A percentile compares a stretch with the other conserved stretches of the same genome.
phyloP scores from a whole-genome alignment of 306 rosid species.

The Inga laurina region DNA sequence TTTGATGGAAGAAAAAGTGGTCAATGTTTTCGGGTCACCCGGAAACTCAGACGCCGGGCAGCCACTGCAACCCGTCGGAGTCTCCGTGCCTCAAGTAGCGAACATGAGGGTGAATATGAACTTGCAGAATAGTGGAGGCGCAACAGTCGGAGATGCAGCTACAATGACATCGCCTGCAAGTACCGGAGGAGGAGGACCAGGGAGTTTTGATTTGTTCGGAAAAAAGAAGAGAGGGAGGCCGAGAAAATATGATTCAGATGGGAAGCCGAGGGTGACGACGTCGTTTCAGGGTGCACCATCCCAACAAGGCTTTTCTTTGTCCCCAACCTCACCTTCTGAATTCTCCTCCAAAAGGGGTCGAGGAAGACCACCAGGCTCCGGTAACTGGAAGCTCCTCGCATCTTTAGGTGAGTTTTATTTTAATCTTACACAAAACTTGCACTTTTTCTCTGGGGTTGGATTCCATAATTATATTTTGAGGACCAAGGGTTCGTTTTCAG shows the following conservation, averaged over 20 bases:
- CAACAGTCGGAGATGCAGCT: neutral
- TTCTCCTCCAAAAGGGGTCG: constrained; percentile 59
- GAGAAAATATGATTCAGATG: constrained; percentile 75
- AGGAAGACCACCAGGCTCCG: constrained; percentile 60
- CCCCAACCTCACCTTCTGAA: constrained; percentile 46
- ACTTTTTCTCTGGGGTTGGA: constrained; percentile 13
- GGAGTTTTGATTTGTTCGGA: constrained; percentile 52
- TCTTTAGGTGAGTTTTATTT: constrained; percentile 65
- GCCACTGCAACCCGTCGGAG: constrained; percentile 35
- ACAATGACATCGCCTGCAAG: constrained; percentile 11
- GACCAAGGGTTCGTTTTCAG: constrained; percentile 22
- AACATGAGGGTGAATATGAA: neutral
- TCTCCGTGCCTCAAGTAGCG: constrained; percentile 28
- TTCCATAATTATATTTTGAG: neutral
- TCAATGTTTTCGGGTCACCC: constrained; percentile 40
- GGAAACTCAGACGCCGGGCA: constrained; percentile 46
- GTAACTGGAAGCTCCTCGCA: constrained; percentile 59
- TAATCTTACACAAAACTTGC: neutral
- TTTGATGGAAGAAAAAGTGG: constrained; percentile 58
- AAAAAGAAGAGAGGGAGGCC: constrained; percentile 90
- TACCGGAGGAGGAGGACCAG: constrained; percentile 19
- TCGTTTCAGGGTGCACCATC: constrained; percentile 31
- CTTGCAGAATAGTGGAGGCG: neutral
- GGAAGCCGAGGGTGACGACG: constrained; percentile 48
- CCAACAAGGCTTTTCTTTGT: constrained; percentile 57